Percentiles rank a stretch among this genome's conserved stretches.
These are phyloP conservation scores for Prunus salicina DNA, from an alignment of 306 rosid species.

Conservation along the genomic window DNA sequence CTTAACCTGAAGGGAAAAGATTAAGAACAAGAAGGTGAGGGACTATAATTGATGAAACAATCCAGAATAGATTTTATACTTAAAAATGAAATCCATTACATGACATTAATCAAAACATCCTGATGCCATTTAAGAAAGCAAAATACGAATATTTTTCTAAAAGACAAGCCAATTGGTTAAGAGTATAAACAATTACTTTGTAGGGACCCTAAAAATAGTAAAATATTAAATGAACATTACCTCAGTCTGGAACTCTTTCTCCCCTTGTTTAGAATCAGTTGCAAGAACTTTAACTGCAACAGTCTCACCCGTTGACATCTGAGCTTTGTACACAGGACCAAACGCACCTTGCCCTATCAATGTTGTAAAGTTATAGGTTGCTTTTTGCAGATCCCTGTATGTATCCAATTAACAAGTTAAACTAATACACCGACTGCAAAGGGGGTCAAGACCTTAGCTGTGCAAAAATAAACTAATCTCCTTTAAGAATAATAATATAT, in stretches of 20 bases:
- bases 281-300: conserved; percentile 98
- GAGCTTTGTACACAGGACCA: conserved; percentile 98
- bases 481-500: background rate
- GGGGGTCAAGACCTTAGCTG: conserved; percentile 4
- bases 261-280: conserved; percentile 95
- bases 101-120: background rate
- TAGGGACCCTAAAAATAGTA: background rate
- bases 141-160: background rate
- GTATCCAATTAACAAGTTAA: conserved; percentile 2
- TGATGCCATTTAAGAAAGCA: background rate
- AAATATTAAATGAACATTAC: conserved; percentile 28
- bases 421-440: background rate
- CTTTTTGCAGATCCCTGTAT: conserved; percentile 92
- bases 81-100: conserved; percentile 5
- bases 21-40: background rate
- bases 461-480: background rate
- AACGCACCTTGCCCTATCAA: conserved; percentile 96
- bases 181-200: background rate
- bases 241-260: conserved; percentile 96
- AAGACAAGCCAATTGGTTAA: background rate
- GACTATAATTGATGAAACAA: conserved; percentile 14
- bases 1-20: conserved; percentile 60
- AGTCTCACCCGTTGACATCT: conserved; percentile 84
- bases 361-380: conserved; percentile 88
- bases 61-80: background rate